These are phyloP conservation scores for Lachancea sp. DNA, from an alignment of 805 yeast species.

Conservation along the genomic window DNA sequence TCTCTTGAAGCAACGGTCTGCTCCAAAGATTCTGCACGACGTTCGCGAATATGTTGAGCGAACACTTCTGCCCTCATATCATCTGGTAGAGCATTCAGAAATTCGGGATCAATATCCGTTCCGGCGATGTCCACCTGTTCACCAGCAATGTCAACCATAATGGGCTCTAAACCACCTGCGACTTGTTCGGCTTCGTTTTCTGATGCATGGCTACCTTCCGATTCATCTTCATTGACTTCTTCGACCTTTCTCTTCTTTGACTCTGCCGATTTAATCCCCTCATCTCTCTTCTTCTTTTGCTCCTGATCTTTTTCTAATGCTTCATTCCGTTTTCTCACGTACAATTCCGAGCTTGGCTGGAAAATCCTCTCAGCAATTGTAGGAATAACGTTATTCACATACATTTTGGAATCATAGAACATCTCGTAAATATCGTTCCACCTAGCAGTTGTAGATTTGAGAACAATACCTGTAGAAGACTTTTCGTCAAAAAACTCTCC, in stretches of 20 bases:
- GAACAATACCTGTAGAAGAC: conserved; percentile 27
- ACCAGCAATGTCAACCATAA: conserved; percentile 69
- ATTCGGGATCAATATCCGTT: conserved; percentile 87
- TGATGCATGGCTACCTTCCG: conserved; percentile 17
- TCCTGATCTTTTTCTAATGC: conserved; percentile 28
- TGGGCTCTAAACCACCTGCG: conserved; percentile 39
- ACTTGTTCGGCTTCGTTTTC: conserved; percentile 12
- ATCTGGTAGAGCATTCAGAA: conserved; percentile 82
- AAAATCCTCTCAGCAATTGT: conserved; percentile 43
- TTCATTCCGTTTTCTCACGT: conserved; percentile 21
- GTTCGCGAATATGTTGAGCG: conserved; percentile 73
- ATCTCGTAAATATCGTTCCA: conserved; percentile 57
- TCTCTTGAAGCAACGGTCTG: conserved; percentile 49
- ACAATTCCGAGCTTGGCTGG: conserved; percentile 41
- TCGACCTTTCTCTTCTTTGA: conserved; percentile 18
- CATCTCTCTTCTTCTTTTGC: conserved; percentile 28
- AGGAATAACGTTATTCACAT: conserved; percentile 35
- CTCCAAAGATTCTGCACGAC: conserved; percentile 51
- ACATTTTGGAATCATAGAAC: conserved; percentile 41
- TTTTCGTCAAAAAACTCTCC: conserved; percentile 31
- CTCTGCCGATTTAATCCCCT: conserved; percentile 29
- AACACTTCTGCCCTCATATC: conserved; percentile 90
- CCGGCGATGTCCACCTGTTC: conserved; percentile 79
- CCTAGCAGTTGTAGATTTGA: conserved; percentile 52
- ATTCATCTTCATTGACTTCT: conserved; percentile 26